Evolutionary conservation across 768 basidiomycete genomes (phyloP).

Genomic region (Dictyophora rubrovolvata): DNA sequence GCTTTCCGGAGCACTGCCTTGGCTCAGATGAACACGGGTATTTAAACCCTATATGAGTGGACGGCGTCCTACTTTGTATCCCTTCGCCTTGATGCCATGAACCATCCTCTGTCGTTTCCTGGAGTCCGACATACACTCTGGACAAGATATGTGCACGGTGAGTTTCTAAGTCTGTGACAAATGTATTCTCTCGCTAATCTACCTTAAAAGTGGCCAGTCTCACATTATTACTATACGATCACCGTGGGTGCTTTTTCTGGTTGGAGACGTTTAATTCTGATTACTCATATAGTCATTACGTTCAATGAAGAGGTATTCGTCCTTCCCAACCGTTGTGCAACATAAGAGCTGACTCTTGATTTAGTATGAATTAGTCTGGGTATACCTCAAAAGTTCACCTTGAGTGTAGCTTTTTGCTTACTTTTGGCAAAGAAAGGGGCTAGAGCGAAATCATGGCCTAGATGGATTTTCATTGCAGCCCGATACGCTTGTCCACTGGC

Average conservation of each 20-base stretch:
- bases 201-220: constrained; percentile 3
- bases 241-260: neutral
- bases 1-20: neutral
- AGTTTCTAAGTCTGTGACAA: neutral
- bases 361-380: constrained; percentile 5
- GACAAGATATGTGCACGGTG: constrained; percentile 4
- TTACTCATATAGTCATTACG: neutral
- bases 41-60: neutral
- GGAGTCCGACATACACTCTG: neutral
- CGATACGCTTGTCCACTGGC: neutral
- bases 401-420: neutral
- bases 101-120: neutral
- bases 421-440: neutral
- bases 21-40: neutral
- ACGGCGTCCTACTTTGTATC: neutral
- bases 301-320: neutral
- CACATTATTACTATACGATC: constrained; percentile 1
- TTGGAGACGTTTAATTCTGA: neutral
- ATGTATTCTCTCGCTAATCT: neutral
- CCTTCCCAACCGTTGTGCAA: neutral
- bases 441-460: neutral
- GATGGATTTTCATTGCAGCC: constrained; percentile 3
- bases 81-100: neutral
- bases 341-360: neutral
- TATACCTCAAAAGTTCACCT: neutral